Evolutionary conservation across 1,284 basidiomycete species (phyloP).

Genomic region (Tetrapyrgos nigripes): DNA sequence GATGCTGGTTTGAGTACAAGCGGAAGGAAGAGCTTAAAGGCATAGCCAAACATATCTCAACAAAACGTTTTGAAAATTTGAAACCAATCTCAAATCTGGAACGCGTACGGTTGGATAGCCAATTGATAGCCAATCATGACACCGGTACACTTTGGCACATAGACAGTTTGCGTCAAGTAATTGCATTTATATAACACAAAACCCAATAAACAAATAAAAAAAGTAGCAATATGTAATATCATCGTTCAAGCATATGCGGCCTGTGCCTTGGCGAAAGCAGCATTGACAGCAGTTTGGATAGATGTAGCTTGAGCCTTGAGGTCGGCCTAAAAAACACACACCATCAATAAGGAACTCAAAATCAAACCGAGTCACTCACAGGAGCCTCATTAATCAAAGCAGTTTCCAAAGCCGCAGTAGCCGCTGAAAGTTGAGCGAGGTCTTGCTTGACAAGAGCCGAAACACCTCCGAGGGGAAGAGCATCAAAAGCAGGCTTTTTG

Average conservation of each 20-base stretch:
- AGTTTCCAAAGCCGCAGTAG: slow-evolving; percentile 33
- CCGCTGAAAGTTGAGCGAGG: slow-evolving; percentile 29
- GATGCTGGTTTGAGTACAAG: too few species aligned
- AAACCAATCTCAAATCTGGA: too few species aligned
- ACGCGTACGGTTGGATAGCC: too few species aligned
- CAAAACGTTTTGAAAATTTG: too few species aligned
- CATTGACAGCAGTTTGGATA: slow-evolving; percentile 29
- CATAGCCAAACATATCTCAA: too few species aligned
- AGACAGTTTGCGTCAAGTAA: too few species aligned
- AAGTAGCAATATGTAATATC: too few species aligned
- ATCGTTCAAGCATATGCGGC: slow-evolving; percentile 33
- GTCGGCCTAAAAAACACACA: slow-evolving; percentile 18
- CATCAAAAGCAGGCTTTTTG: slow-evolving; percentile 36
- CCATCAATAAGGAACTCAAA: not conserved
- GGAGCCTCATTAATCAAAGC: slow-evolving; percentile 36
- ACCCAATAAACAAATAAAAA: too few species aligned
- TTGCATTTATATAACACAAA: too few species aligned
- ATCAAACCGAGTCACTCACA: slow-evolving; percentile 21
- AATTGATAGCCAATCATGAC: too few species aligned
- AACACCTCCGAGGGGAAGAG: slow-evolving; percentile 14
- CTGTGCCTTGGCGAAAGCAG: slow-evolving; percentile 37
- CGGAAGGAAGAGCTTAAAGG: too few species aligned
- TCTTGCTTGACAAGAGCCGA: slow-evolving; percentile 24
- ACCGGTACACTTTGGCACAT: too few species aligned
- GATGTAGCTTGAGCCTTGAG: slow-evolving; percentile 23